Evolutionary conservation across 2,329 filamentous ascomycete genomes (phyloP).

Genomic region (Microcera coccophila): DNA sequence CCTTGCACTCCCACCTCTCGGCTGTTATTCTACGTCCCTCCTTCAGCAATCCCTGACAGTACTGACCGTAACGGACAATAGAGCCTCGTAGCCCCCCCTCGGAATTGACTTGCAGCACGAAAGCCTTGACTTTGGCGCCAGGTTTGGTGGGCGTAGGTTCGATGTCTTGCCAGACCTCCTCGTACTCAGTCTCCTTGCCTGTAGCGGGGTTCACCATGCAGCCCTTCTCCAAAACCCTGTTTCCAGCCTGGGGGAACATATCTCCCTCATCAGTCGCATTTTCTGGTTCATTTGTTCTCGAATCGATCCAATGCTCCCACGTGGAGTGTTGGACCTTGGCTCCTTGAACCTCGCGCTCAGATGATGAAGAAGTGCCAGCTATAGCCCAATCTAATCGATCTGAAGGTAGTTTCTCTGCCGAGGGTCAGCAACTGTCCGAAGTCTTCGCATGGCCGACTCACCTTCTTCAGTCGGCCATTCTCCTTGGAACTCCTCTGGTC

Average conservation of each 20-base stretch:
- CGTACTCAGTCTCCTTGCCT: constrained; percentile 51
- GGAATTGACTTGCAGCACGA: constrained; percentile 12
- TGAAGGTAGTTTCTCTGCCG: constrained; percentile 17
- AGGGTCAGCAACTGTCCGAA: background rate
- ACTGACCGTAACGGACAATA: constrained; percentile 51
- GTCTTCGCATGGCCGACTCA: background rate
- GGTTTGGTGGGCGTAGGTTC: constrained; percentile 25
- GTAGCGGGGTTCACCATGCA: constrained; percentile 56
- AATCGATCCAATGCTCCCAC: constrained; percentile 61
- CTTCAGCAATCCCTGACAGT: constrained; percentile 54
- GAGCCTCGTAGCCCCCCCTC: constrained; percentile 40
- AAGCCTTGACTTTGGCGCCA: background rate
- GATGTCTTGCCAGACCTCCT: constrained; percentile 62
- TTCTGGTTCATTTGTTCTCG: constrained; percentile 39
- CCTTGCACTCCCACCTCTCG: constrained; percentile 53
- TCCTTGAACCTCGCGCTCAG: constrained; percentile 24
- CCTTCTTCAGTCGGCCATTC: background rate
- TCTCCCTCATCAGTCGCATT: constrained; percentile 51
- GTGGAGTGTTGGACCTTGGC: constrained; percentile 36
- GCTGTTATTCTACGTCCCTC: constrained; percentile 39
- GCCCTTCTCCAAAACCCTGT: constrained; percentile 53
- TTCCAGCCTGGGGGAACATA: constrained; percentile 44
- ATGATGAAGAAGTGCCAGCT: constrained; percentile 49
- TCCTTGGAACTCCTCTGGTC: constrained; percentile 14
- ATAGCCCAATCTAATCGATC: constrained; percentile 62